Base-by-base conservation (phyloP, 2,329 filamentous ascomycete genomes). In the Xylaria sp. region DNA sequence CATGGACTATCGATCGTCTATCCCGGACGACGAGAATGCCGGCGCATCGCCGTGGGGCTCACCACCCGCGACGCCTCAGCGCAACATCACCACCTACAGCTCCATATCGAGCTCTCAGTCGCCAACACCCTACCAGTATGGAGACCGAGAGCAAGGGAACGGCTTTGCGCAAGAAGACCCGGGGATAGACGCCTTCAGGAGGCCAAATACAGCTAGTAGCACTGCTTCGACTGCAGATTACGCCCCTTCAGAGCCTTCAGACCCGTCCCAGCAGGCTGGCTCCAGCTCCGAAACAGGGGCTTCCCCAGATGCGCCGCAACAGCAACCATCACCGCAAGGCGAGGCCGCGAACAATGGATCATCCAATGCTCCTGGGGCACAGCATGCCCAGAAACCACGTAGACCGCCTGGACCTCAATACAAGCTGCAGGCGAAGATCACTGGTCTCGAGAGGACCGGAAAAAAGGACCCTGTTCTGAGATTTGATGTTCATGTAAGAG, bases 391-490 rank as follows among this genome's bases (percentile, higher is more conserved):
- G 63, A 81, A 81, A 58, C 87, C 86, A 2, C 92, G 87, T 2
- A 76, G 78, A 67, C 79, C 82, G 11, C 79, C 86, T 45, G 84
- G 87, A 57, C 89, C 91, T 28, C 87, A 90, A 65, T 94, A 91
- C 78, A 94, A 92, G 78, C 85, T 99, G 38, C 93, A 97, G 75
- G 93, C 91, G 47, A 99, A 98, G 81, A 93, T 99, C 67, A 97
- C 94, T 0, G 93, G 91, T 1, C 82, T 99, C 50, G 95, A 99
- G 79, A 86, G 95, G 63, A 95, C 92, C 3, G 94, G 94, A 64
- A 93, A 96, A 78, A 99, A 98, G 78, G 95, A 99, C 72, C 93
- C 94, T 0, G 93, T 98, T 68, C 79, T 99, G 64, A 88, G 92
- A 71, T 99, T 99, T 75, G 95, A 99, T 79, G 92, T 98, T 67